Evolutionary conservation across 164 flowering plant species (phyloP).

Genomic region (Dillenia suffruticosa): DNA sequence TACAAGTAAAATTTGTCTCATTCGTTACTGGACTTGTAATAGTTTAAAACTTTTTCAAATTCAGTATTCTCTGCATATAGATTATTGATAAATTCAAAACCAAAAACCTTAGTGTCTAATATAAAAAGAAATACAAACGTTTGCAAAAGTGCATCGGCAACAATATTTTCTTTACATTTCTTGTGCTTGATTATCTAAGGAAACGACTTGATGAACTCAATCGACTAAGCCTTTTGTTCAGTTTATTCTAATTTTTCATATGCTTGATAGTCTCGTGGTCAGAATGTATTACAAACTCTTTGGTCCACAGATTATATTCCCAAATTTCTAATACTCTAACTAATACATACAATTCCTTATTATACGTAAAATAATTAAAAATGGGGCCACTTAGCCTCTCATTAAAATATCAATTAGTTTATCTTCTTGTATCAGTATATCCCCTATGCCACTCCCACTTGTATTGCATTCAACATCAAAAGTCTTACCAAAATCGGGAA

Average conservation of each 20-base stretch:
- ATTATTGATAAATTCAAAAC: too few relatives aligned
- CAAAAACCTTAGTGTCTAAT: too few relatives aligned
- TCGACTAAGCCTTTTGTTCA: too few relatives aligned
- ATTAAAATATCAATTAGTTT: background rate
- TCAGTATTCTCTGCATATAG: too few relatives aligned
- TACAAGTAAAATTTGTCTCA: too few relatives aligned
- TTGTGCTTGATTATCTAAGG: background rate
- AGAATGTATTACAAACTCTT: background rate
- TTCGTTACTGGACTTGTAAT: too few relatives aligned
- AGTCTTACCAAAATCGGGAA: background rate
- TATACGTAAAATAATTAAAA: background rate
- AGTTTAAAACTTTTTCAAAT: too few relatives aligned
- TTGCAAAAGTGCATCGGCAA: background rate
- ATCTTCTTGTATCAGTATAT: background rate
- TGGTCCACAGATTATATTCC: background rate
- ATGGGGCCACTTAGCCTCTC: background rate
- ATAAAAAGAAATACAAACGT: background rate
- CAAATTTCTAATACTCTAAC: background rate
- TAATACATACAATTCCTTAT: conserved; percentile 2
- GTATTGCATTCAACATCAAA: conserved; percentile 6
- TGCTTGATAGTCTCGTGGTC: background rate
- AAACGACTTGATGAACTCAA: background rate
- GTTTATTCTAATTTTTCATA: background rate
- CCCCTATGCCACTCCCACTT: background rate
- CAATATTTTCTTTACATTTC: background rate